These are phyloP conservation scores for Rhynchosporium secalis DNA, from an alignment of 2,329 filamentous ascomycete species.

Conservation along the genomic window DNA sequence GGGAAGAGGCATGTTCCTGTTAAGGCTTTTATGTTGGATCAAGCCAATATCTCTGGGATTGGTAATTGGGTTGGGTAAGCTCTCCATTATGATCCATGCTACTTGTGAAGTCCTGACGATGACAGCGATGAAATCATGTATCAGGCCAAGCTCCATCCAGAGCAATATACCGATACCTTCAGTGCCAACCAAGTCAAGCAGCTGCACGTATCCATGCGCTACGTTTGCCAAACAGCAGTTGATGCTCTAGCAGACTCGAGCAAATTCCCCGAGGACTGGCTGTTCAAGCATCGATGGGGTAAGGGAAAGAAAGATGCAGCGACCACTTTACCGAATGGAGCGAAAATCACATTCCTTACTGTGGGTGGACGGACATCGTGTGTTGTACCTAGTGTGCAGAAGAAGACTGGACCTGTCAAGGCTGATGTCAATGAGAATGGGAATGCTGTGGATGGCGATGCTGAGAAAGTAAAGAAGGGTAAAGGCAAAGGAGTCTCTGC, in stretches of 20 bases:
- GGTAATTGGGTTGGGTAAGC: slow-evolving; percentile 89
- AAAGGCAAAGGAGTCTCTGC: slow-evolving; percentile 40
- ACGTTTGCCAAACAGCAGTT: slow-evolving; percentile 78
- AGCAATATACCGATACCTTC: slow-evolving; percentile 88
- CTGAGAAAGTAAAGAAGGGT: slow-evolving; percentile 33
- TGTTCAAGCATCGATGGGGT: slow-evolving; percentile 86
- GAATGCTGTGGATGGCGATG: slow-evolving; percentile 3
- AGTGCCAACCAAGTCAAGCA: slow-evolving; percentile 66
- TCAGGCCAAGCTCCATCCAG: slow-evolving; percentile 84
- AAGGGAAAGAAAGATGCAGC: slow-evolving; percentile 76
- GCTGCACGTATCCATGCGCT: slow-evolving; percentile 71
- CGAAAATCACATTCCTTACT: slow-evolving; percentile 81
- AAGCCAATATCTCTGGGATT: slow-evolving; percentile 85
- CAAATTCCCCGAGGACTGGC: slow-evolving; percentile 82
- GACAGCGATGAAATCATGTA: slow-evolving; percentile 82
- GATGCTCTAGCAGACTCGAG: slow-evolving; percentile 79
- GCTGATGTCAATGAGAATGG: slow-evolving; percentile 32
- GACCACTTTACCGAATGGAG: slow-evolving; percentile 74
- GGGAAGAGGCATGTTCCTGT: slow-evolving; percentile 77
- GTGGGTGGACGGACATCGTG: slow-evolving; percentile 92
- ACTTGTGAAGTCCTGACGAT: background rate
- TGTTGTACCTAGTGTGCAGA: slow-evolving; percentile 81
- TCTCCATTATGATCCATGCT: background rate
- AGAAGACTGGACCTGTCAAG: slow-evolving; percentile 56
- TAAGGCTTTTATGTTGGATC: slow-evolving; percentile 86